Conservation (phyloP, 495 filamentous ascomycete genomes). For the Trypethelium eluteriae region DNA sequence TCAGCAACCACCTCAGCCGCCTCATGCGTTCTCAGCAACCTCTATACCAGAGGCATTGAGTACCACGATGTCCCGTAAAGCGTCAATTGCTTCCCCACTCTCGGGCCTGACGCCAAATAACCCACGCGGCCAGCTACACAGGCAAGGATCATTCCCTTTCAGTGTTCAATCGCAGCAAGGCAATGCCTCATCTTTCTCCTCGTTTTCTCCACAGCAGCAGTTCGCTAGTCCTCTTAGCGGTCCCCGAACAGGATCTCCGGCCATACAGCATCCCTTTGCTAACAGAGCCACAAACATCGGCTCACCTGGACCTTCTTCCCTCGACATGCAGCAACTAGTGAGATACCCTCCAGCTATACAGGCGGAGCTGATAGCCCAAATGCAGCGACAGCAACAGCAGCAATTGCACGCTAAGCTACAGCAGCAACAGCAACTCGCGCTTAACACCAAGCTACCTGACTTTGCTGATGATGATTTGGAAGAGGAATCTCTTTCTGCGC, state of each 20-base stretch:
- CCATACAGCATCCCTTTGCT: slow-evolving; percentile 18
- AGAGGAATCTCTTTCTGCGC: slow-evolving; percentile 36
- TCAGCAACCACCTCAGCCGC: slow-evolving; percentile 41
- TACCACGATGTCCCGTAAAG: not conserved
- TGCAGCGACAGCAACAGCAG: slow-evolving; percentile 53
- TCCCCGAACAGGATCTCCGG: slow-evolving; percentile 19
- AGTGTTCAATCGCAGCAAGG: not conserved
- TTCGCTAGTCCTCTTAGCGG: slow-evolving; percentile 24
- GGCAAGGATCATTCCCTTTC: slow-evolving; percentile 34
- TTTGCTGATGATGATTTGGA: slow-evolving; percentile 49
- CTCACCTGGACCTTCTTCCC: not conserved
- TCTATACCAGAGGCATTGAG: slow-evolving; percentile 39
- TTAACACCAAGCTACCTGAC: slow-evolving; percentile 45
- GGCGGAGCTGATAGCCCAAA: slow-evolving; percentile 31
- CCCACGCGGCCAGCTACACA: slow-evolving; percentile 35
- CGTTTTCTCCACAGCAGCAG: slow-evolving; percentile 23
- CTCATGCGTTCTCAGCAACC: slow-evolving; percentile 50
- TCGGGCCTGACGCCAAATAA: slow-evolving; percentile 22
- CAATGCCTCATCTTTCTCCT: not conserved
- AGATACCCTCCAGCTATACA: slow-evolving; percentile 15
- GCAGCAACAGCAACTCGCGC: slow-evolving; percentile 47
- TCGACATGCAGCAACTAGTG: slow-evolving; percentile 30
- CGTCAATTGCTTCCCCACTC: slow-evolving; percentile 36
- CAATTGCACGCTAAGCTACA: slow-evolving; percentile 48
- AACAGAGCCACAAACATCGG: not conserved